phyloP scores from a whole-genome alignment of 2,329 filamentous ascomycete species.

The Alternaria sp. region DNA sequence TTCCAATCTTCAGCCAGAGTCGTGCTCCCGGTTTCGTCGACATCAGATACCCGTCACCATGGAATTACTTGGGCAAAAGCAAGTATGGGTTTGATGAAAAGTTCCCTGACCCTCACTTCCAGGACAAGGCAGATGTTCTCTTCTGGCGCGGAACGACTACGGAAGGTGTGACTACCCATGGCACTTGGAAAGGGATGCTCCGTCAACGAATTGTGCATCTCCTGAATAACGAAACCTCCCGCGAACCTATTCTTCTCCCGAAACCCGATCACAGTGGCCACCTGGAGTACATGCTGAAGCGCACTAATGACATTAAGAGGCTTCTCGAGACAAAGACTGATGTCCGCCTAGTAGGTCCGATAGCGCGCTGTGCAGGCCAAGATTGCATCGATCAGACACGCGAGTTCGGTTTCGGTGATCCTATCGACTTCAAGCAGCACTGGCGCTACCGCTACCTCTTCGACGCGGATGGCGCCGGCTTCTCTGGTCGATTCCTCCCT shows the following conservation, averaged over 20 bases:
- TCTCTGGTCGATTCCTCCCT: constrained; percentile 69
- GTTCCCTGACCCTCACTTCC: constrained; percentile 62
- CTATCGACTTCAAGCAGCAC: constrained; percentile 61
- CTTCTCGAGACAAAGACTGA: constrained; percentile 58
- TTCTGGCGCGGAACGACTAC: constrained; percentile 76
- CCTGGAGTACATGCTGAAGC: constrained; percentile 64
- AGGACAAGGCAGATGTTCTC: constrained; percentile 67
- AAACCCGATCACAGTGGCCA: constrained; percentile 58
- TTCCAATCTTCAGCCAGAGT: constrained; percentile 77
- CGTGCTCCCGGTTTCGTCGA: constrained; percentile 77
- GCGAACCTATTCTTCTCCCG: constrained; percentile 41
- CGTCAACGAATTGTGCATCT: constrained; percentile 76
- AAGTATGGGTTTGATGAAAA: constrained; percentile 59
- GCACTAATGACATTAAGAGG: constrained; percentile 60
- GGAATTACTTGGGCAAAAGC: constrained; percentile 67
- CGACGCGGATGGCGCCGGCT: constrained; percentile 71
- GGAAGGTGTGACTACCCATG: constrained; percentile 59
- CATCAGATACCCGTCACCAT: constrained; percentile 72
- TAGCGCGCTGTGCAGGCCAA: constrained; percentile 60
- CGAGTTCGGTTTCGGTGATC: constrained; percentile 58
- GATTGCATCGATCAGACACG: constrained; percentile 61
- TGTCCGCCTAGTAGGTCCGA: constrained; percentile 65
- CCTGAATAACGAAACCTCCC: constrained; percentile 38
- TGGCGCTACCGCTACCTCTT: constrained; percentile 74
- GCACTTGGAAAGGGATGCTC: constrained; percentile 70